Evolutionary conservation across 306 rosid species (phyloP).

Genomic region (Crataegus laevigata): DNA sequence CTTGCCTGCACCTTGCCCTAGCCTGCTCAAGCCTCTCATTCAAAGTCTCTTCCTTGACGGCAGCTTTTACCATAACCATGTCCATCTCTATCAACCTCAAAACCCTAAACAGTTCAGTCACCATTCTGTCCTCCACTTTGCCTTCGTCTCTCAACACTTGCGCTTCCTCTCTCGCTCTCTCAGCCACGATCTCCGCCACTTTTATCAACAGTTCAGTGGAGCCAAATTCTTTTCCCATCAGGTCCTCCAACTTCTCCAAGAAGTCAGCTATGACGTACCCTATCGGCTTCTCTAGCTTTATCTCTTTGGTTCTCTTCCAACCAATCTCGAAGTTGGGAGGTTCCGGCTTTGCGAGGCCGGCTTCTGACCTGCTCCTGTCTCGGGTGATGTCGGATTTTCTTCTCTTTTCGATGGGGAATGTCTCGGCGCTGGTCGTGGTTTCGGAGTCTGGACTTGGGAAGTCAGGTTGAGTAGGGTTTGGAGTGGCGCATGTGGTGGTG

Average conservation of each 20-base stretch:
- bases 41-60: conserved; percentile 78
- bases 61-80: conserved; percentile 79
- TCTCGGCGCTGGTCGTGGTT: conserved; percentile 54
- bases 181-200: conserved; percentile 81
- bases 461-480: conserved; percentile 25
- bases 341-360: conserved; percentile 36
- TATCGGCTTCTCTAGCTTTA: conserved; percentile 57
- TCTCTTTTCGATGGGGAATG: conserved; percentile 70
- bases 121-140: conserved; percentile 85
- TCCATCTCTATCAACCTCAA: conserved; percentile 90
- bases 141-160: conserved; percentile 67
- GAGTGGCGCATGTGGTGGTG: conserved; percentile 34
- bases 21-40: conserved; percentile 70
- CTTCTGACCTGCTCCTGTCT: conserved; percentile 28
- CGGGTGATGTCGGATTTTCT: conserved; percentile 66
- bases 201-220: conserved; percentile 61
- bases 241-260: conserved; percentile 65
- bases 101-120: conserved; percentile 71
- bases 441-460: conserved; percentile 38
- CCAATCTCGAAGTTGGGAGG: conserved; percentile 85
- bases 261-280: conserved; percentile 78
- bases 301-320: conserved; percentile 88
- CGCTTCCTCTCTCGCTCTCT: conserved; percentile 87
- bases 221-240: conserved; percentile 77
- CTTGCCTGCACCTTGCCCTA: conserved; percentile 94